A percentile compares a stretch with the other conserved stretches of the same genome.
These are phyloP conservation scores for Fusarium cicatricum DNA, from an alignment of 2,329 filamentous ascomycete genomes.

Conservation along the genomic window DNA sequence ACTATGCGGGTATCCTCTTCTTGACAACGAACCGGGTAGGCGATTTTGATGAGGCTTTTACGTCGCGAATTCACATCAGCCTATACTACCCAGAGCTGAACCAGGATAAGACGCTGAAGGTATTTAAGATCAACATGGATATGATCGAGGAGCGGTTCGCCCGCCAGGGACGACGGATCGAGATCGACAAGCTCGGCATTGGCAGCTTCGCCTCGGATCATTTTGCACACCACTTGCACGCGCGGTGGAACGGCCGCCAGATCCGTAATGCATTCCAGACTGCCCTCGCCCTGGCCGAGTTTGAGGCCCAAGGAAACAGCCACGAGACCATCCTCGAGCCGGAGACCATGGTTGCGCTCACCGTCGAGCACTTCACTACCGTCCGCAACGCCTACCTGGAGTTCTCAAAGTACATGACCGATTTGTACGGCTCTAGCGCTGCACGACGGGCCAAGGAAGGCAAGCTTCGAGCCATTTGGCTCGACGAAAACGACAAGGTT, in stretches of 20 bases:
- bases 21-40: constrained; percentile 17
- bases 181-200: constrained; percentile 7
- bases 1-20: constrained; percentile 16
- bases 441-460: constrained; percentile 1
- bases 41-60: constrained; percentile 31
- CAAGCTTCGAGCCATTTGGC: not conserved
- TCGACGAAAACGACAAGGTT: not conserved
- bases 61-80: constrained; percentile 45
- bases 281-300: constrained; percentile 12
- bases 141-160: constrained; percentile 32
- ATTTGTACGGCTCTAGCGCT: not conserved
- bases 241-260: constrained; percentile 26
- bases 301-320: constrained; percentile 4
- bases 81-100: constrained; percentile 17
- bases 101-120: not conserved
- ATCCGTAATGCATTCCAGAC: constrained; percentile 29
- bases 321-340: constrained; percentile 7
- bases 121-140: constrained; percentile 22
- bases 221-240: not conserved
- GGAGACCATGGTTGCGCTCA: constrained; percentile 21
- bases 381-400: constrained; percentile 34
- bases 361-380: constrained; percentile 24
- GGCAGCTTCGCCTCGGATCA: not conserved
- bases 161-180: not conserved
- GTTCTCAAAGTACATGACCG: constrained; percentile 27